Evolutionary conservation across 2,329 filamentous ascomycete species (phyloP), one percentile per base, ranked within the genome.

Genomic region (Daldinia eschscholtzii): DNA sequence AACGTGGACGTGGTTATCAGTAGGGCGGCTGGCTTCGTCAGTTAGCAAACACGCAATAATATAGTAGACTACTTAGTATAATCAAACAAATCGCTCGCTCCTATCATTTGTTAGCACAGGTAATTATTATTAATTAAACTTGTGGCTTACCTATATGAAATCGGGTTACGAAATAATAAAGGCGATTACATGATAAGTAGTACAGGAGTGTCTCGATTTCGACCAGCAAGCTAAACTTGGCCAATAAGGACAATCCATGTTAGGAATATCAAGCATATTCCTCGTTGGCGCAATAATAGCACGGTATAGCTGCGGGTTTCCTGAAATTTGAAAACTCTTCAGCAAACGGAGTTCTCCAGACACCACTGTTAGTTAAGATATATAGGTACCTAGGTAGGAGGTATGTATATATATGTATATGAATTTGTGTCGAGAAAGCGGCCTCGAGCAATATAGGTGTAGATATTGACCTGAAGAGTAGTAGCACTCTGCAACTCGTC

Each of bases 1-100:
- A 46, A 23, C 41, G 5, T n/a, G 9, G 57, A 48, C 57, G 33
- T 55, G 48, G 23, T 39, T 41, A 39, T 52, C 26, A 53, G 59
- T 33, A 18, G 55, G 67, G 57, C 53, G 41, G 5, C 48, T 39
- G 5, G 52, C 52, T 37, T 20, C 20, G 9, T 13, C 3, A 37
- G 35, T 30, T 57, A 9, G 7, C 26, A 18, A n/a, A 26, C 46
- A 6, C 4, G 6, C 23, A 18, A 52, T 52, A 33, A 52, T 52
- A 26, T n/a, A 52, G 26, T 52, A 52, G 26, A 52, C 10, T 9
- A 52, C 26, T 10, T 15, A 9, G 46, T 52, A 52, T 52, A 52
- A 33, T 52, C n/a, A 52, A 52, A 33, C 28, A n/a, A 52, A 52
- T 18, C 3, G 15, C 26, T 52, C 15, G 15, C 33, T 52, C 10